A percentile compares a stretch with the other conserved stretches of the same genome.
phyloP scores from a whole-genome alignment of 1,139 yeast species.

The Ashbya aceris region DNA sequence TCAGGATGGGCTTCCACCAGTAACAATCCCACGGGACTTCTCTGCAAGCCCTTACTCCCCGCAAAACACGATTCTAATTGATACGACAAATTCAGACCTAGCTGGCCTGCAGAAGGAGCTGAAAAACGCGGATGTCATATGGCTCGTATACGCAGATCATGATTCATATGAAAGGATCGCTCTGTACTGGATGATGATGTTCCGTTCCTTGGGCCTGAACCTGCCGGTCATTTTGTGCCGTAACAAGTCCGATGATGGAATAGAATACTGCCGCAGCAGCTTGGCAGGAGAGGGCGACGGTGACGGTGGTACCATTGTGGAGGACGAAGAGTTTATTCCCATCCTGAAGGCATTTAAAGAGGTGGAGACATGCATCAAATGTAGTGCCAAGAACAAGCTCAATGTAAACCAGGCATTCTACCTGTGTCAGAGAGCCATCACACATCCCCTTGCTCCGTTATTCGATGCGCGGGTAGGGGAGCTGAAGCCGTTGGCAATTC shows the following conservation, averaged over 20 bases:
- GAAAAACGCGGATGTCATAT: conserved; percentile 78
- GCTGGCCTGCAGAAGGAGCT: conserved; percentile 58
- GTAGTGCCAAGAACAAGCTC: conserved; percentile 70
- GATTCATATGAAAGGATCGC: conserved; percentile 89
- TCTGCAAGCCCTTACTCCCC: conserved; percentile 53
- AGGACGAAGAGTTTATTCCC: conserved; percentile 73
- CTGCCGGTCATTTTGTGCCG: conserved; percentile 86
- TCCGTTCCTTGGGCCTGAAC: conserved; percentile 86
- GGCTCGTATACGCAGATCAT: conserved; percentile 89
- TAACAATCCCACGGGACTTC: conserved; percentile 65
- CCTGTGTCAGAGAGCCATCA: conserved; percentile 82
- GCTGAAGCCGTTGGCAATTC: conserved; percentile 65
- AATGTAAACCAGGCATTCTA: conserved; percentile 88
- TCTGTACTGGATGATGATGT: conserved; percentile 88
- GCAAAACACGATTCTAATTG: conserved; percentile 61
- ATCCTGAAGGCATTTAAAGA: conserved; percentile 85
- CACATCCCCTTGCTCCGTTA: conserved; percentile 88
- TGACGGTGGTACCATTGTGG: conserved; percentile 22
- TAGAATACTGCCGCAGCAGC: conserved; percentile 19
- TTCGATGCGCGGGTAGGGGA: conserved; percentile 86
- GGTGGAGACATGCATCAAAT: conserved; percentile 80
- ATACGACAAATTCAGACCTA: conserved; percentile 65
- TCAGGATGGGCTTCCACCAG: conserved; percentile 72
- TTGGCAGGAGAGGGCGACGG: conserved; percentile 14
- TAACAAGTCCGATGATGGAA: conserved; percentile 55